Base-by-base conservation (phyloP, 2,329 filamentous ascomycete genomes). In the Aureobasidium sp. region DNA sequence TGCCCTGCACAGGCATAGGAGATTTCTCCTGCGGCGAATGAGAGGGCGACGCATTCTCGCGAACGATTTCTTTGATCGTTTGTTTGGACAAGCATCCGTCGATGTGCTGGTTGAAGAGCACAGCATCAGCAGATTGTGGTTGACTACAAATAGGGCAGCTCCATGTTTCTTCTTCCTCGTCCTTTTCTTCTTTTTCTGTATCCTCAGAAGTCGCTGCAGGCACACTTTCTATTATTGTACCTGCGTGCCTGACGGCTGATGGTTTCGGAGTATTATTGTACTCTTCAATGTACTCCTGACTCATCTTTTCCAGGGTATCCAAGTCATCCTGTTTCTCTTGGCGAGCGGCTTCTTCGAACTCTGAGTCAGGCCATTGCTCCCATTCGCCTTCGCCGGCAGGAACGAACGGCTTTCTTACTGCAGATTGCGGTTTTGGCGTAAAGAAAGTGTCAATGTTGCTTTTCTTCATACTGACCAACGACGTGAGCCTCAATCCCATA, bases 401-500 rank as follows among this genome's bases (percentile, higher is more conserved):
- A 10, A 46, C 9, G 26, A 41, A 48, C 5, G 41, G 43, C 43
- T 50, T 66, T 29, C 63, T 75, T 24, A 24, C 15, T 44, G 36
- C 59, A 63, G 57, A 73, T 61, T 77, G 81, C 59, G 86, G 76
- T 34, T 66, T 65, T 69, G 62, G 73, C 0, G 91, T 90, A 66
- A 97, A 96, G 75, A 97, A 96, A n/a, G 34, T 41, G 0, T 84
- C 84, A 0, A 90, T 82, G 17, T 90, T 88, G 0, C 83, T 83
- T 71, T 90, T 96, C 74, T 92, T 95, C 29, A 87, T 93, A 72
- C 87, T 94, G 39, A 96, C 82, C 0, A 99, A 81, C 70, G 96
- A 86, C 0, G 92, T 97, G 69, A 92, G 93, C 36, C 94, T 82
- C 37, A 99, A 76, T 0, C 94, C 94, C 85, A 99, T 90, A 1